phyloP scores from a whole-genome alignment of 345 rosid genomes.

The Populus davidiana region DNA sequence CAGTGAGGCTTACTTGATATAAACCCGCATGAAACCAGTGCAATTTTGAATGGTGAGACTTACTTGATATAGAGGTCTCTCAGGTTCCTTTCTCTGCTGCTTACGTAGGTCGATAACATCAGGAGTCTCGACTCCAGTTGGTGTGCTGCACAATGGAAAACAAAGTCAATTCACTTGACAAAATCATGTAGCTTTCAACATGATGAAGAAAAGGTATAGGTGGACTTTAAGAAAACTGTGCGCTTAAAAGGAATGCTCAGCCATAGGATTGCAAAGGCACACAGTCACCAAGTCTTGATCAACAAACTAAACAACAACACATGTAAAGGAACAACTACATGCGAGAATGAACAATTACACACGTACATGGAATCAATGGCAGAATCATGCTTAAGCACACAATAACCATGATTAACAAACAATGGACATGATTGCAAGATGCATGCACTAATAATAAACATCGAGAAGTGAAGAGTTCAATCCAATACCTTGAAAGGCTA shows the following conservation, averaged over 20 bases:
- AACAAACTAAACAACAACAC: not conserved
- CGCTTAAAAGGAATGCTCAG: not conserved
- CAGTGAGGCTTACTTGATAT: not conserved
- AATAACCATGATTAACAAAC: not conserved
- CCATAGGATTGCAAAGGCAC: not conserved
- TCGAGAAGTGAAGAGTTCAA: not conserved
- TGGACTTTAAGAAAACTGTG: not conserved
- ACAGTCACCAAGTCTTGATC: not conserved
- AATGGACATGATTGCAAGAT: not conserved
- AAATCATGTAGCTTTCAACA: not conserved
- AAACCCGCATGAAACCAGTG: not conserved
- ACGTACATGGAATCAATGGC: not conserved
- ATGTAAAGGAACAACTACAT: not conserved
- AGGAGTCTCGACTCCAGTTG: constrained; percentile 99
- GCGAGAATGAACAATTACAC: not conserved
- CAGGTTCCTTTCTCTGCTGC: constrained; percentile 98
- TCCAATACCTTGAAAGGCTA: constrained; percentile 80
- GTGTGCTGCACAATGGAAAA: constrained; percentile 55
- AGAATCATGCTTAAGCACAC: not conserved
- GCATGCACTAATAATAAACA: not conserved
- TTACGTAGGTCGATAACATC: constrained; percentile 99
- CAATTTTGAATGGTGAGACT: constrained; percentile 22
- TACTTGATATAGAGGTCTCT: constrained; percentile 88
- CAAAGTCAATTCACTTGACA: not conserved
- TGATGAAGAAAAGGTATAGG: not conserved